Evolutionary conservation across 1,284 basidiomycete genomes (phyloP), one percentile per base, ranked within the genome.

Genomic region (Rhodotorula sp.): DNA sequence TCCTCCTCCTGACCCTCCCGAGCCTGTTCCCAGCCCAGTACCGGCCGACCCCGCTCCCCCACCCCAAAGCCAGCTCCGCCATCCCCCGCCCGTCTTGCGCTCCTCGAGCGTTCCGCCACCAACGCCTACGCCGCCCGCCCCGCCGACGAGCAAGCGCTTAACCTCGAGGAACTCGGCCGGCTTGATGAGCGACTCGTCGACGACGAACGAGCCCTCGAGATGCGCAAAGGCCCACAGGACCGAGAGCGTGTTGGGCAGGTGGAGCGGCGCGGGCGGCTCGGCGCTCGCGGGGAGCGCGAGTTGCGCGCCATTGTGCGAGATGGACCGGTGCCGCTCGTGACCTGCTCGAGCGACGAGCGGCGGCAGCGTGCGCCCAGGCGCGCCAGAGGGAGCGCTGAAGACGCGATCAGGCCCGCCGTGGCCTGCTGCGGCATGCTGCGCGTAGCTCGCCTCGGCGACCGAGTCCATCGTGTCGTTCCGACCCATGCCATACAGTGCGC

Each of bases 171-270:
- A 83, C 66, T 83, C 82, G 46, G 73, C 75, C 4, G 81, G 80
- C 69, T 82, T 82, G 77, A 83, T 79, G 9, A 83, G 77, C 23
- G 76, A 72, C 49, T 81, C 82, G 66, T 84, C 83, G 58, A 89
- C 80, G 45, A 86, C 84, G 64, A 89, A 83, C 0, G 84, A 86
- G 4, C 92, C 92, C n/a, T 87, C 83, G 42, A 94, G 84, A 76
- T 93, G 92, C 0, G 89, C 91, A 79, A 93, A 94, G 0, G 92
- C 88, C 81, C 93, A 95, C 1, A 94, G 84, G n/a, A 94, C 86
- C 17, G 90, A 83, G 75, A 92, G 90, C 13, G 85, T 85, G 67
- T 86, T 84, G 64, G 42, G 77, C 48, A 54, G 77, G 56, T 68
- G 77, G 27, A 53, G 61, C 41, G 42, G 49, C 13, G 44, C 49